Conservation (phyloP, 2,329 filamentous ascomycete species). For the Apiospora koreana region DNA sequence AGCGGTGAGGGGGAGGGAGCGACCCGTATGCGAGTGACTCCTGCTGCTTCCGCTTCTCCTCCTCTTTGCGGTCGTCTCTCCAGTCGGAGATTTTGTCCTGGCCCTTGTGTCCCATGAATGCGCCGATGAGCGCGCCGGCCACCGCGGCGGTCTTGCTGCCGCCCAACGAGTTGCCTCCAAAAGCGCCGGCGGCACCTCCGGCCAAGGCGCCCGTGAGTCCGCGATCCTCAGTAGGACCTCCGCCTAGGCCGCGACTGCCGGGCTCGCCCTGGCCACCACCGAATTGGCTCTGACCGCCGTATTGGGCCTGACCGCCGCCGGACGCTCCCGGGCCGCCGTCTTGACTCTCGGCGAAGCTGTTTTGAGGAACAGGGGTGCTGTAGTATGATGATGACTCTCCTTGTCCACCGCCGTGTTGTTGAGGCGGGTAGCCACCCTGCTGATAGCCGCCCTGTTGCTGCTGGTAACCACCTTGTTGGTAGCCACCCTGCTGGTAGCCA, state of each 20-base stretch:
- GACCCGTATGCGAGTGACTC: slow-evolving; percentile 7
- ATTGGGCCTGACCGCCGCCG: background rate
- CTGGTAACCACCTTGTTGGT: background rate
- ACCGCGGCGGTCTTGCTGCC: slow-evolving; percentile 27
- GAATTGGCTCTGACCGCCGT: background rate
- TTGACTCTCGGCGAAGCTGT: background rate
- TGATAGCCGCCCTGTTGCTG: background rate
- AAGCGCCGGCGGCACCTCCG: slow-evolving; percentile 42
- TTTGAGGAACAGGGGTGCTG: background rate
- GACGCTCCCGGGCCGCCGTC: slow-evolving; percentile 18
- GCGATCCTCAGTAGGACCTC: slow-evolving; percentile 33
- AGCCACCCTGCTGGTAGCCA: background rate
- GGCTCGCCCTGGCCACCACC: background rate
- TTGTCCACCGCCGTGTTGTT: background rate
- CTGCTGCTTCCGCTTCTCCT: slow-evolving; percentile 25
- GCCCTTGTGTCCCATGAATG: slow-evolving; percentile 42
- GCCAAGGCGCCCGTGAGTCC: slow-evolving; percentile 42
- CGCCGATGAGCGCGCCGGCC: slow-evolving; percentile 41
- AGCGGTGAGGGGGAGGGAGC: background rate
- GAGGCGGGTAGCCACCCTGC: background rate
- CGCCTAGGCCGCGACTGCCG: background rate
- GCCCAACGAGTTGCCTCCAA: slow-evolving; percentile 42
- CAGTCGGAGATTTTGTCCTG: slow-evolving; percentile 41
- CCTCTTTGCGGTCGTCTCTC: slow-evolving; percentile 37
- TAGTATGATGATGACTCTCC: background rate